Percentiles rank a stretch among this genome's conserved stretches.
Evolutionary conservation across 805 yeast genomes (phyloP).

Genomic region (Saccharomyces kudriavzevii): DNA sequence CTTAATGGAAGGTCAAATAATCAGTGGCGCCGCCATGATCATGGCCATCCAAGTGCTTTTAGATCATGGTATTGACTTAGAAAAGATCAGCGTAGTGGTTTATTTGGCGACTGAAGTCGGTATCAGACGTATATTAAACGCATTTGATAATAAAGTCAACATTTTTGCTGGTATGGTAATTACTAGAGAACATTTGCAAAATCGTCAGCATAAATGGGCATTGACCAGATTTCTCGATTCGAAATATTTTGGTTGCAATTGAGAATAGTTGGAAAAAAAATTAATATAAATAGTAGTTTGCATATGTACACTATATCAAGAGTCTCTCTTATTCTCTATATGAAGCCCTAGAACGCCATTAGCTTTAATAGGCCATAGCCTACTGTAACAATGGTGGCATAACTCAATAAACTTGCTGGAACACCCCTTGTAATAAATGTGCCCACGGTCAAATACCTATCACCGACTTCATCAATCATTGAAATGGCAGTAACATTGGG

Average conservation of each 20-base stretch:
- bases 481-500: conserved; percentile 97
- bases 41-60: conserved; percentile 86
- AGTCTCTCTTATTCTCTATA: not conserved
- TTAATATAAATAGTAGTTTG: not conserved
- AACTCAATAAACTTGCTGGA: conserved; percentile 74
- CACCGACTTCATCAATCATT: conserved; percentile 85
- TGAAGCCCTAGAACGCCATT: conserved; percentile 36
- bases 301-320: not conserved
- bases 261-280: conserved; percentile 1
- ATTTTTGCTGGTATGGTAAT: conserved; percentile 65
- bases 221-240: conserved; percentile 64
- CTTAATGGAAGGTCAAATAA: conserved; percentile 77
- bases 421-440: conserved; percentile 87
- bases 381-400: conserved; percentile 60
- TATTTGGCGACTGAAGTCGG: conserved; percentile 78
- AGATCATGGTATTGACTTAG: conserved; percentile 64
- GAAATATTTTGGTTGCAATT: conserved; percentile 57
- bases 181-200: conserved; percentile 37
- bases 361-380: conserved; percentile 70
- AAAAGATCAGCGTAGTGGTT: conserved; percentile 58
- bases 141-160: conserved; percentile 56
- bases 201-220: conserved; percentile 45
- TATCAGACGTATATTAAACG: conserved; percentile 59
- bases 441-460: conserved; percentile 77
- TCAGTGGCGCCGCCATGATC: conserved; percentile 87